A percentile compares a stretch with the other conserved stretches of the same genome.
Conservation (phyloP, 2,329 filamentous ascomycete genomes). For the Fusarium sp. region DNA sequence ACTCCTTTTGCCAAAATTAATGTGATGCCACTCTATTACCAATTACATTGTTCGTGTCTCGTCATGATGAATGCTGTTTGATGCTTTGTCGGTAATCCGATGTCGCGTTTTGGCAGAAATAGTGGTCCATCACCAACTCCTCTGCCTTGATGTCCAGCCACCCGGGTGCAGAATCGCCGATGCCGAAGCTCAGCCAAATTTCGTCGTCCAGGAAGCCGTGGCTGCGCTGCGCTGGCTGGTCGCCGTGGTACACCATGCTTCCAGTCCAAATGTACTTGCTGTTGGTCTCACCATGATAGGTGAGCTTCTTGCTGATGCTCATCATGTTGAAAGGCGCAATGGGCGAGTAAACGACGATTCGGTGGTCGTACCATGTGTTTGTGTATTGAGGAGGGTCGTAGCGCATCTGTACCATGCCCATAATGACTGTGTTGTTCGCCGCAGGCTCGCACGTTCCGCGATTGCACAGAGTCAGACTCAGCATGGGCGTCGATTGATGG, state of each 20-base stretch:
- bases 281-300: constrained; percentile 39
- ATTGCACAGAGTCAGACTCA: constrained; percentile 39
- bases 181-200: constrained; percentile 41
- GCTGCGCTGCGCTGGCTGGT: constrained; percentile 22
- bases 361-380: constrained; percentile 41
- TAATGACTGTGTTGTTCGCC: constrained; percentile 34
- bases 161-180: constrained; percentile 35
- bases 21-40: constrained; percentile 26
- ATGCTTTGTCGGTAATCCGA: constrained; percentile 23
- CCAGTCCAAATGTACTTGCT: constrained; percentile 41
- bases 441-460: constrained; percentile 33
- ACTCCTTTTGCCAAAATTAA: constrained; percentile 13
- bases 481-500: constrained; percentile 42
- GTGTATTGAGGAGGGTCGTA: constrained; percentile 37
- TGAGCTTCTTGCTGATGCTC: constrained; percentile 41
- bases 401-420: constrained; percentile 42
- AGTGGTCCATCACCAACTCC: constrained; percentile 36
- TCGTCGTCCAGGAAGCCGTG: constrained; percentile 39
- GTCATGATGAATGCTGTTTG: constrained; percentile 28
- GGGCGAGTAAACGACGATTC: constrained; percentile 38
- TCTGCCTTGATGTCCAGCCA: constrained; percentile 39
- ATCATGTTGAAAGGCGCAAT: constrained; percentile 35
- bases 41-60: constrained; percentile 34
- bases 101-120: constrained; percentile 32
- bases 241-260: constrained; percentile 39